Conservation (phyloP, 1,284 basidiomycete genomes). For the Sporisorium exsertum region DNA sequence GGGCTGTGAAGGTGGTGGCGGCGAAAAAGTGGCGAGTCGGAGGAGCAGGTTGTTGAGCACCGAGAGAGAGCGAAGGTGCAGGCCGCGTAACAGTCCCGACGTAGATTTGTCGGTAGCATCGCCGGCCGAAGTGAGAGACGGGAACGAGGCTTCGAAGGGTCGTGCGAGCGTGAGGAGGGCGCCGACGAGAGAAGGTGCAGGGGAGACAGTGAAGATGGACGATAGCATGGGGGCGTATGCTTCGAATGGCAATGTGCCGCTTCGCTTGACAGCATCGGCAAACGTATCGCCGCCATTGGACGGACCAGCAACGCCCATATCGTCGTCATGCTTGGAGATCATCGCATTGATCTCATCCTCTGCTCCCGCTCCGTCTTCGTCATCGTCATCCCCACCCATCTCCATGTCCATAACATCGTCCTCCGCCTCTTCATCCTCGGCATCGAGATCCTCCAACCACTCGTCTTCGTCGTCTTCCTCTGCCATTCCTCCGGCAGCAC, state of each 20-base stretch:
- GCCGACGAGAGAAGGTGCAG: constrained; percentile 10
- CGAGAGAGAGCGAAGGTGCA: constrained; percentile 56
- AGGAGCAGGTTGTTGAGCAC: constrained; percentile 59
- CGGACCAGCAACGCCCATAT: constrained; percentile 15
- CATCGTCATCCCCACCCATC: constrained; percentile 2
- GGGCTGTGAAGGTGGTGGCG: constrained; percentile 63
- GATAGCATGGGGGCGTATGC: constrained; percentile 31
- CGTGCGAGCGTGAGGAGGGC: constrained; percentile 40
- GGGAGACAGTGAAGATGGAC: neutral
- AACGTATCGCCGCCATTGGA: constrained; percentile 23
- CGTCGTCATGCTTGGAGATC: constrained; percentile 20
- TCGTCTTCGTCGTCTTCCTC: constrained; percentile 27
- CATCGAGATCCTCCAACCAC: constrained; percentile 41
- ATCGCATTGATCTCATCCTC: constrained; percentile 2
- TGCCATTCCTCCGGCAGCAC: neutral
- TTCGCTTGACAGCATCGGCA: constrained; percentile 43
- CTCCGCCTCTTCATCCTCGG: constrained; percentile 14
- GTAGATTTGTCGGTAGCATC: neutral
- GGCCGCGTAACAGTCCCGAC: constrained; percentile 27
- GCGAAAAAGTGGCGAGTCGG: constrained; percentile 47
- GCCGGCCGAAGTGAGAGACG: constrained; percentile 24
- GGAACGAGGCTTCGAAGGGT: constrained; percentile 48
- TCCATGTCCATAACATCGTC: constrained; percentile 33
- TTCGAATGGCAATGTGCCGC: constrained; percentile 29
- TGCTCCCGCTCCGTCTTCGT: constrained; percentile 12